phyloP scores from a whole-genome alignment of 202 grass and related monocot species.

The Panicum hallii region DNA sequence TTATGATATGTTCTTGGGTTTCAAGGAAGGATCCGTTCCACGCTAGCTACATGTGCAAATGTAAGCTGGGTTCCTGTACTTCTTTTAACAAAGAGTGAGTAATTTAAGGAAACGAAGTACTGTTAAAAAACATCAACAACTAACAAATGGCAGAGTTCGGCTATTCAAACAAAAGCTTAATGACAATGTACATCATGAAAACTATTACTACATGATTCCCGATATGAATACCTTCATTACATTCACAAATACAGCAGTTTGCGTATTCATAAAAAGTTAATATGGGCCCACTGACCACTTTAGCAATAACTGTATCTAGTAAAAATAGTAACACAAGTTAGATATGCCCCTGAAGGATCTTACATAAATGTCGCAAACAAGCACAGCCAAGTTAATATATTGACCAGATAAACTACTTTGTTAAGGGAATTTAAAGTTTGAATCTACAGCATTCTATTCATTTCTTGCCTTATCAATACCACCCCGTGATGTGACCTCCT shows the following conservation, averaged over 20 bases:
- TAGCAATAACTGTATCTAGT: slow-evolving; percentile 8
- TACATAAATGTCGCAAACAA: slow-evolving; percentile 14
- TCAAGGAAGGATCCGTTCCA: not conserved
- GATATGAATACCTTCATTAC: slow-evolving; percentile 7
- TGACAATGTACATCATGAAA: not conserved
- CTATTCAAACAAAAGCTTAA: not conserved
- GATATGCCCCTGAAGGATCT: not conserved
- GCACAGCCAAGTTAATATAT: slow-evolving; percentile 13
- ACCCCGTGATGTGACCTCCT: slow-evolving; percentile 86
- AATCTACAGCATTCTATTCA: slow-evolving; percentile 26
- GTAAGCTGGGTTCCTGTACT: not conserved
- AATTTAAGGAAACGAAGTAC: not conserved
- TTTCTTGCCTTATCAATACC: slow-evolving; percentile 87
- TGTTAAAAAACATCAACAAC: not conserved
- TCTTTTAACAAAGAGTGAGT: not conserved
- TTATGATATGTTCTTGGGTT: not conserved
- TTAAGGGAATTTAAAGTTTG: not conserved
- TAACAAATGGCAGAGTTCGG: not conserved
- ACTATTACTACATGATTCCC: not conserved
- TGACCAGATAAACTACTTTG: slow-evolving; percentile 30
- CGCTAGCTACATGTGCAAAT: not conserved
- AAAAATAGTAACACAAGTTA: slow-evolving; percentile 22
- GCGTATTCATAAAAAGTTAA: not conserved
- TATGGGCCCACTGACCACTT: not conserved
- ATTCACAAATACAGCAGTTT: not conserved